Evolutionary conservation across 2,329 filamentous ascomycete genomes (phyloP), one percentile per base, ranked within the genome.

Genomic region (Colletotrichum lupini): DNA sequence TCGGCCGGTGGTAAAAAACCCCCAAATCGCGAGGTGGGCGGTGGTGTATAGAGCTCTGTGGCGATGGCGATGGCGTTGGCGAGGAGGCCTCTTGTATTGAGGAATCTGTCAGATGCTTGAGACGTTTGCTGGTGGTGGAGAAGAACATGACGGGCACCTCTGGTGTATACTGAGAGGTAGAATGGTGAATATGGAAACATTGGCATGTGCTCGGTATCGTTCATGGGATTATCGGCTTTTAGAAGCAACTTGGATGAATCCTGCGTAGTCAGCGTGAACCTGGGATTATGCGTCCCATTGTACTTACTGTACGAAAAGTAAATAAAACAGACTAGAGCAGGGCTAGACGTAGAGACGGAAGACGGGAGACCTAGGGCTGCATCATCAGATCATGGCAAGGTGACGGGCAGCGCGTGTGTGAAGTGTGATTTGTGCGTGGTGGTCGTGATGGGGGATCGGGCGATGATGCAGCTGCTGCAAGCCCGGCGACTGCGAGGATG

Each of bases 341-440:
- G 46, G 26, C 24, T 67, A 52, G 22, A 42, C 52, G 58, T 37
- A 28, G 68, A 52, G 22, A 42, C 52, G 58, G 53, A 22, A 72
- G 26, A 53, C 68, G 55, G 56, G 68, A 60, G 61, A 68, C 37
- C 46, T 35, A 72, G 65, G 69, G 69, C 69, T 68, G 64, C 69
- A 72, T 67, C 57, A 62, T 72, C 65, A 72, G 69, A 68, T 72
- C 59, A 69, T 69, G 32, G 59, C 56, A 24, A 32, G 66, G 42
- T 49, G 42, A 49, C 19, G 42, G 42, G 42, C 37, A 49, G 42
- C 19, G 42, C n/a, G 42, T 22, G 16, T 42, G 37, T 42, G 37
- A 42, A 42, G 37, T 42, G 42, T 49, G 42, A 49, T 49, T 52
- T 55, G 30, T 28, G 6, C 19, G 42, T 32, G 42, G 32, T 56